Evolutionary conservation across 495 filamentous ascomycete genomes (phyloP), one percentile per base, ranked within the genome.

Genomic region (Podospora sp.): DNA sequence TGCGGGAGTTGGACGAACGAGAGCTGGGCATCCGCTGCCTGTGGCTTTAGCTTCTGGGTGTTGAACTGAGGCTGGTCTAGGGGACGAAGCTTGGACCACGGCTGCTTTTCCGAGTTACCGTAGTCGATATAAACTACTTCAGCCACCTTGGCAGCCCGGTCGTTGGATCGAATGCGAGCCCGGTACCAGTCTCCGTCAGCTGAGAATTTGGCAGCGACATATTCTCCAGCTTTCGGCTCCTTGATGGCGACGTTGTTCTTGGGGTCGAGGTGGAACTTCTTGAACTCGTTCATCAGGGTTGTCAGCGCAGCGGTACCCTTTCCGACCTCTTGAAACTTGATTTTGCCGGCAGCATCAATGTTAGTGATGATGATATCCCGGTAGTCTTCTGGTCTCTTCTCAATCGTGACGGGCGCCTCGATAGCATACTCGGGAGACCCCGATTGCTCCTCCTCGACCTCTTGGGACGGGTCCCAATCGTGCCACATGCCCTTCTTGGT

Each of bases 111-210:
- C 22, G 87, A 89, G 84, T 99, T 98, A 67, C 96, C 96, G 77
- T 94, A 99, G 79, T 99, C 96, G 68, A 98, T 87, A 80, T 97
- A 99, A 16, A 94, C 77, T 6, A 99, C 88, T 78, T 98, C 94
- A 12, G 93, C 90, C 68, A 90, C 87, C 82, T 96, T 90, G 69
- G 89, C 89, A 40, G 91, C 85, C 67, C 95, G 93, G 77, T 99
- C 95, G 78, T 97, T 96, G 69, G 94, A 89, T 36, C 93, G 89
- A 55, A 99, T 85, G 67, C 89, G 89, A 51, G 92, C 96, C 57
- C 96, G 91, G 83, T 99, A 99, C 93, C 95, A 98, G 71, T 93
- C 86, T 67, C 87, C 84, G 73, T 99, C 96, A 57, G 89, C 89
- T 1, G 86, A 87, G 82, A 97, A 98, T 69, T 90, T 88, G 52